Evolutionary conservation across 768 basidiomycete genomes (phyloP).

Genomic region (Termitomyces sp.): DNA sequence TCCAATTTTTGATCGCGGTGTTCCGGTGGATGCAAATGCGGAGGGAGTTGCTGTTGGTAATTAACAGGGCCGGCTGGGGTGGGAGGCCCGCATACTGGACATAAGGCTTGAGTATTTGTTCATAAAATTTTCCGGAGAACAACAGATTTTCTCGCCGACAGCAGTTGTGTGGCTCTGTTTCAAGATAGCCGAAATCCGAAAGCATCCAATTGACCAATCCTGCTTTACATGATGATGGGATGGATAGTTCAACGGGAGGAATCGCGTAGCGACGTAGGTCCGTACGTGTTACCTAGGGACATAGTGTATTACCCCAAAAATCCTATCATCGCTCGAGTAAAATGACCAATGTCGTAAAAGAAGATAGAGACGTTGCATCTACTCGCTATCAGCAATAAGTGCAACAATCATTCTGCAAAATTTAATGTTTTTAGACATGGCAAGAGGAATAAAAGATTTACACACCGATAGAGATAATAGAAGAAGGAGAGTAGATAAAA

Average conservation of each 20-base stretch:
- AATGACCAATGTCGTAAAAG: neutral
- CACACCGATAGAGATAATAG: conserved; percentile 87
- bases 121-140: neutral
- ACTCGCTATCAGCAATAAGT: conserved; percentile 77
- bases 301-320: conserved; percentile 1
- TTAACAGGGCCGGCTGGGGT: neutral
- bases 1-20: neutral
- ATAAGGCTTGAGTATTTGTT: neutral
- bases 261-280: conserved; percentile 2
- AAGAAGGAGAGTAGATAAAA: conserved; percentile 91
- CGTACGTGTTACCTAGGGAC: conserved; percentile 5
- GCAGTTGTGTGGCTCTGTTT: neutral
- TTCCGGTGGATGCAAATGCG: neutral
- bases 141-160: neutral
- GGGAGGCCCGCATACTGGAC: neutral
- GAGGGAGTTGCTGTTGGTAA: neutral
- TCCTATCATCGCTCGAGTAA: conserved; percentile 4
- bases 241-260: neutral
- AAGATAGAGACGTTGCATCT: conserved; percentile 2
- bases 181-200: conserved; percentile 5
- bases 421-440: neutral
- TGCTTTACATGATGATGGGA: conserved; percentile 10
- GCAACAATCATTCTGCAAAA: conserved; percentile 75
- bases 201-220: conserved; percentile 13
- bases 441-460: conserved; percentile 4